Percentiles rank a stretch among this genome's conserved stretches.
These are phyloP conservation scores for Trametes villosa DNA, from an alignment of 768 basidiomycete species.

Conservation along the genomic window DNA sequence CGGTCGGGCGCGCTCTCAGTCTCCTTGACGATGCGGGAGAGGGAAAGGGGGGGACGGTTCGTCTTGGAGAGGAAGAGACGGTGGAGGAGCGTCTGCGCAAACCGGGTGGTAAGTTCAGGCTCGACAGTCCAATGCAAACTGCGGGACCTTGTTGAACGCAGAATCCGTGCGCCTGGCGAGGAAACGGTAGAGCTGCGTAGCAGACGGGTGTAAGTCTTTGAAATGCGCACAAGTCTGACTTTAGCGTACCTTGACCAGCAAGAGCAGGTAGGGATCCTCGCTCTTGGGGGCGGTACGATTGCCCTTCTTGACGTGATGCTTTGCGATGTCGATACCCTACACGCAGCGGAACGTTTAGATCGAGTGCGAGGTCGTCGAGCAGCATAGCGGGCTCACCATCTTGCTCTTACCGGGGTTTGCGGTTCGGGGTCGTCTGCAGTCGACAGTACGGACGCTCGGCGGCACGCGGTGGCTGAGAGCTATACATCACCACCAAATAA, in stretches of 20 bases:
- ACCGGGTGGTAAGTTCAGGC: conserved; percentile 1
- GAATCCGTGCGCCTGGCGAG: conserved; percentile 96
- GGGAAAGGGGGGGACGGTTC: conserved; percentile 96
- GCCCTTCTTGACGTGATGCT: conserved; percentile 99
- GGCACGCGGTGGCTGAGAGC: conserved; percentile 60
- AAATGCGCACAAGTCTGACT: background rate
- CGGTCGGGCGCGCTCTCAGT: conserved; percentile 67
- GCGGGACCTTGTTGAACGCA: conserved; percentile 86
- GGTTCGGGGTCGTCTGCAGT: conserved; percentile 50
- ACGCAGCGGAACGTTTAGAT: conserved; percentile 9
- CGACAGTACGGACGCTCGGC: conserved; percentile 11
- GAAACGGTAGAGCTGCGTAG: conserved; percentile 96
- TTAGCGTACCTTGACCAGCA: conserved; percentile 90
- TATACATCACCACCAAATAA: conserved; percentile 56
- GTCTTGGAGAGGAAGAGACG: conserved; percentile 95
- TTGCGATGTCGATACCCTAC: conserved; percentile 93
- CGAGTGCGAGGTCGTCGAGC: conserved; percentile 21
- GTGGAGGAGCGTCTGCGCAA: conserved; percentile 81
- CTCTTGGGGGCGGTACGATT: conserved; percentile 93
- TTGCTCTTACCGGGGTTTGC: conserved; percentile 55
- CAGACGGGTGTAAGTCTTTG: conserved; percentile 2
- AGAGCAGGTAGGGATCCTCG: conserved; percentile 98
- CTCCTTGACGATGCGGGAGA: conserved; percentile 90
- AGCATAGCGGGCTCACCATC: conserved; percentile 75
- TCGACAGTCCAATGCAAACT: conserved; percentile 8